Percentiles rank a stretch among this genome's conserved stretches.
phyloP scores from a whole-genome alignment of 2,329 filamentous ascomycete species.

The Colletotrichum filicis region DNA sequence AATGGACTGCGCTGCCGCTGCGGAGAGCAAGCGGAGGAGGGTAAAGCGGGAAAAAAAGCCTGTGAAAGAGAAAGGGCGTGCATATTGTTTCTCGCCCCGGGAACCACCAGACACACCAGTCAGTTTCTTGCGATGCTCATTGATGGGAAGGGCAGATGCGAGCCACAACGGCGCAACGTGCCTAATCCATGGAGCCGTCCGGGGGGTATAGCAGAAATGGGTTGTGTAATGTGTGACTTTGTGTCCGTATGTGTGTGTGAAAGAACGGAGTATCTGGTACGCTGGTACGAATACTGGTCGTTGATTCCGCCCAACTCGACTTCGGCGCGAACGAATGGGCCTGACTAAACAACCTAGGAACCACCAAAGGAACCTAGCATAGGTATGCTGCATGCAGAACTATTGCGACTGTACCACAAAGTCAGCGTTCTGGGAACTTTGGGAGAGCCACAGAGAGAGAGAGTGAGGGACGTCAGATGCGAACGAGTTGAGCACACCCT shows the following conservation, averaged over 20 bases:
- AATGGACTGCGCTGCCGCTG: background rate
- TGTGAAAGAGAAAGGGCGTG: conserved; percentile 16
- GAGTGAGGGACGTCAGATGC: conserved; percentile 13
- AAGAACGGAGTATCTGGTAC: background rate
- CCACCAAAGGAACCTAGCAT: background rate
- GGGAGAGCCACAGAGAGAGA: background rate
- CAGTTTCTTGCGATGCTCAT: background rate
- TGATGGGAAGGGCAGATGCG: conserved; percentile 22
- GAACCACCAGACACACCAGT: background rate
- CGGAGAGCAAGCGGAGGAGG: conserved; percentile 2
- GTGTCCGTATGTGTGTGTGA: background rate
- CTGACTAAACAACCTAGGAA: background rate
- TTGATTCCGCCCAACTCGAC: background rate
- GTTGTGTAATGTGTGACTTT: background rate
- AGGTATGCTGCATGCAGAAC: conserved; percentile 1
- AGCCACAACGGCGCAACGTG: conserved; percentile 31
- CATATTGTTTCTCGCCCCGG: background rate
- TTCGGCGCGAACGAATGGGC: conserved; percentile 12
- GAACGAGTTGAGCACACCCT: conserved; percentile 24
- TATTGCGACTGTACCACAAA: background rate
- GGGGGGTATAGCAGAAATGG: conserved; percentile 20
- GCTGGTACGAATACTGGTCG: background rate
- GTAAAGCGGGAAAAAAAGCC: background rate
- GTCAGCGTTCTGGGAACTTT: conserved; percentile 1
- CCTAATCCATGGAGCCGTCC: conserved; percentile 31